These are phyloP conservation scores for Fragilaria crotonensis DNA, from an alignment of 108 stramenopile species.

Conservation along the genomic window DNA sequence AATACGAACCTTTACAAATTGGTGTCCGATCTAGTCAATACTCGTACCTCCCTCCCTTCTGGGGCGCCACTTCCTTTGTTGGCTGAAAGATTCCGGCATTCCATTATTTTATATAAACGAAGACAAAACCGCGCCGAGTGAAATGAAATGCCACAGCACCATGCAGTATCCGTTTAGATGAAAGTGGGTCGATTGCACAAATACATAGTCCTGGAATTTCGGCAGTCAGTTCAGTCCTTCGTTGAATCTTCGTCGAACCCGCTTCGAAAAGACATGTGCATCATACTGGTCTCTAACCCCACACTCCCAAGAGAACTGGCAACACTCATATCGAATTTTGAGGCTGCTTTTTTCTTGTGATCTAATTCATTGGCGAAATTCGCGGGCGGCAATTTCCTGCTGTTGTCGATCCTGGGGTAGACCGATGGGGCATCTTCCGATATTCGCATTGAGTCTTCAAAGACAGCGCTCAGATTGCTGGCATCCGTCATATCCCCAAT, in stretches of 20 bases:
- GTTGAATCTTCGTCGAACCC: conserved; percentile 5
- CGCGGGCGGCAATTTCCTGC: conserved; percentile 9
- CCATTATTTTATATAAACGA: too few species aligned
- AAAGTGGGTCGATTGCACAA: too few species aligned
- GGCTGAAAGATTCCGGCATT: too few species aligned
- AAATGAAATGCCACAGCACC: too few species aligned
- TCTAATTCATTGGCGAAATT: conserved; percentile 30
- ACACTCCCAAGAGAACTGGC: background rate
- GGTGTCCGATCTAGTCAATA: too few species aligned
- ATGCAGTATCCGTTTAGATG: too few species aligned
- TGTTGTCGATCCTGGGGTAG: conserved; percentile 3
- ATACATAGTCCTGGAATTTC: too few species aligned
- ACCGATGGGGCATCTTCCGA: conserved; percentile 13
- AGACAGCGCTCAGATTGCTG: conserved; percentile 33
- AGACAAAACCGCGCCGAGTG: too few species aligned
- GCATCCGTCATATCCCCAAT: conserved; percentile 30
- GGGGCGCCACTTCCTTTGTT: too few species aligned
- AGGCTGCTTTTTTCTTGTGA: conserved; percentile 9
- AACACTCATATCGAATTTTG: conserved; percentile 5
- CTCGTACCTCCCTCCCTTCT: too few species aligned
- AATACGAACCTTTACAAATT: too few species aligned
- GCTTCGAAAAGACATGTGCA: conserved; percentile 8
- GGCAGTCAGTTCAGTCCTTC: too few species aligned
- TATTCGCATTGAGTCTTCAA: conserved; percentile 28
- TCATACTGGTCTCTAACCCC: conserved; percentile 1